Evolutionary conservation across 1,284 basidiomycete genomes (phyloP), one percentile per base, ranked within the genome.

Genomic region (Boletus albobrunnescens): DNA sequence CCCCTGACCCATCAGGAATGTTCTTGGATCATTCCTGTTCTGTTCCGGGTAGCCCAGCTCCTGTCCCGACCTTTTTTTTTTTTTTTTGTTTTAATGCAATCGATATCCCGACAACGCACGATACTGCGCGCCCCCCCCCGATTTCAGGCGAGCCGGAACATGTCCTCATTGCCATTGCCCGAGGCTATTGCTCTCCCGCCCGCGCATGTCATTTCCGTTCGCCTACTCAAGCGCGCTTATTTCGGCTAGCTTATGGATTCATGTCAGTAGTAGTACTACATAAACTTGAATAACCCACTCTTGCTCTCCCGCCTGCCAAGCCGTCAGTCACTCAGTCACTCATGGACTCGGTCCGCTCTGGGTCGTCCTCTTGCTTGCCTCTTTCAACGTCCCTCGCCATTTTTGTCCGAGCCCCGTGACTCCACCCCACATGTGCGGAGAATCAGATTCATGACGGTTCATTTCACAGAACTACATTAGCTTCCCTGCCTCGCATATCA

Each of bases 361-460:
- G 32, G 30, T 49, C 46, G 19, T 30, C 38, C 43, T 46, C 41
- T 36, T 20, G 24, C 43, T 54, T 63, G 28, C 60, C 35, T 37
- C 24, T 61, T 44, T 43, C 28, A 44, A 64, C 35, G 23, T 41
- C 32, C 33, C 50, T 44, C 53, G n/a, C 43, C 27, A 11, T 44
- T 50, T 56, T 19, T 11, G 31, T 36, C 33, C 11, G 44, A 37
- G 4, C 39, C 51, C 46, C 55, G 44, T 61, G 60, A 56, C 58
- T 41, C 32, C 50, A 46, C 62, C 60, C 63, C 60, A 53, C 60
- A 59, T 43, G 60, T 46, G 64, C 41, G 55, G 61, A 64, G 63
- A 49, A 65, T 66, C 61, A 56, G 56, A 49, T 57, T 16, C 50
- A 49, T 44, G 24, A 47, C 38, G 22, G 13, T 19, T 54, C 56